Evolutionary conservation across 305 asterid species (phyloP), one percentile per base, ranked within the genome.

Genomic region (Galium porrigens): DNA sequence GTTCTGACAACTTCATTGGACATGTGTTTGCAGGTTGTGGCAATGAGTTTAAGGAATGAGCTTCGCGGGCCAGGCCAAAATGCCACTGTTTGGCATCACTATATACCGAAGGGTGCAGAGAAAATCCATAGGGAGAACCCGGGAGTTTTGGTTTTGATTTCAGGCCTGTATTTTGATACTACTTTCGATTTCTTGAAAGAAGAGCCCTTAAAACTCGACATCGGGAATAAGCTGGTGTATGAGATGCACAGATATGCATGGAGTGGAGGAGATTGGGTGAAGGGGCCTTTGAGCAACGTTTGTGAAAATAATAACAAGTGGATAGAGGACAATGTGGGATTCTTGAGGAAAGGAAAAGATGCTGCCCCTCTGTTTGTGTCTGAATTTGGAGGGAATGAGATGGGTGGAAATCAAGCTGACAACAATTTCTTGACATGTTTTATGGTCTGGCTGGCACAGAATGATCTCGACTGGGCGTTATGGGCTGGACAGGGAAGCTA

Each of bases 401-500:
- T 12, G 61, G 77, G 76, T 0, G 44, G 2, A 48, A 66, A 63
- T 14, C 56, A 53, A 62, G 85, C 74, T 12, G 88, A 79, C 15
- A 73, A 66, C 39, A 2, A 66, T 46, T 86, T 77, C 60, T 58
- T 84, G 77, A 68, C 70, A 51, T 86, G 86, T 36, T 73, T 75
- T 8, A 3, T 83, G 67, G 73, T 72, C 52, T 70, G 63, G 66
- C 69, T 81, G 66, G 85, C 79, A 6, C 79, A 78, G 20, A 56
- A 60, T 70, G 94, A 88, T 59, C 52, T 86, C 72, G 92, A 86
- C 64, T 86, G 92, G 96, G 72, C 82, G 5, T 10, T 86, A 0
- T 84, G 94, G 94, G 80, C 88, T 15, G 76, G 84, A 3, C 96
- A 88, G 49, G 94, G 90, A 30, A 78, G 77, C 34, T 88, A 86